These are phyloP conservation scores for Nigrospora oryzae DNA, from an alignment of 2,329 filamentous ascomycete genomes.

Conservation along the genomic window DNA sequence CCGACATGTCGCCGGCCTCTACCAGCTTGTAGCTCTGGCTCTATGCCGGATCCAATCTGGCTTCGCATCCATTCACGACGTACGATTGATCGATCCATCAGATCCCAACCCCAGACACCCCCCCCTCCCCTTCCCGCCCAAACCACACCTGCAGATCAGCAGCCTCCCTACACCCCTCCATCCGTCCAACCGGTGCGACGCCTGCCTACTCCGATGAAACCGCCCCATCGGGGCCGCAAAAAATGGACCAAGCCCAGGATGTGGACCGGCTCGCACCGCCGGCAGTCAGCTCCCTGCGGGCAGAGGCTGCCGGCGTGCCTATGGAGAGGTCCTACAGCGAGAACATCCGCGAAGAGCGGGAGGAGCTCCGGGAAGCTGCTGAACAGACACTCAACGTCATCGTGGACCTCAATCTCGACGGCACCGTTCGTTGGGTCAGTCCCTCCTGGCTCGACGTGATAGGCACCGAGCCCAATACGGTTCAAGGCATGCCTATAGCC, in stretches of 20 bases:
- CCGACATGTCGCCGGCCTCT: slow-evolving; percentile 28
- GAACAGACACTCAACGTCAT: slow-evolving; percentile 97
- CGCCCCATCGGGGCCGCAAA: slow-evolving; percentile 20
- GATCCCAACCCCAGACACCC: slow-evolving; percentile 8
- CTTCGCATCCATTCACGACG: slow-evolving; percentile 12
- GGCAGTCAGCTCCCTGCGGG: slow-evolving; percentile 42
- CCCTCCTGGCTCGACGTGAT: slow-evolving; percentile 93
- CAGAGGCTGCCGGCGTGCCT: slow-evolving; percentile 31
- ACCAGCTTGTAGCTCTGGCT: slow-evolving; percentile 29
- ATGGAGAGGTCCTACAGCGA: slow-evolving; percentile 69
- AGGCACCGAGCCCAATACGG: slow-evolving; percentile 63
- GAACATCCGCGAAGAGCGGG: slow-evolving; percentile 85
- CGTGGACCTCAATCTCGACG: slow-evolving; percentile 84
- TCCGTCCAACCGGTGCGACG: slow-evolving; percentile 4
- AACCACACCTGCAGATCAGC: slow-evolving; percentile 7
- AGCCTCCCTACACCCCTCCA: slow-evolving; percentile 17
- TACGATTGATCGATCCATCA: not conserved
- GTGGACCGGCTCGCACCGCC: slow-evolving; percentile 40
- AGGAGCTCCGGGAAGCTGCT: slow-evolving; percentile 89
- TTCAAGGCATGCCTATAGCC: slow-evolving; percentile 70
- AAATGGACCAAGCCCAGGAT: slow-evolving; percentile 33
- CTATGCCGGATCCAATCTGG: slow-evolving; percentile 24
- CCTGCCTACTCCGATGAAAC: slow-evolving; percentile 21
- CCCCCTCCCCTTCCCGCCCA: slow-evolving; percentile 10
- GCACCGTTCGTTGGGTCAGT: slow-evolving; percentile 90